Conservation (phyloP, 495 filamentous ascomycete species). For the Pyrenopolyporus hunteri region DNA sequence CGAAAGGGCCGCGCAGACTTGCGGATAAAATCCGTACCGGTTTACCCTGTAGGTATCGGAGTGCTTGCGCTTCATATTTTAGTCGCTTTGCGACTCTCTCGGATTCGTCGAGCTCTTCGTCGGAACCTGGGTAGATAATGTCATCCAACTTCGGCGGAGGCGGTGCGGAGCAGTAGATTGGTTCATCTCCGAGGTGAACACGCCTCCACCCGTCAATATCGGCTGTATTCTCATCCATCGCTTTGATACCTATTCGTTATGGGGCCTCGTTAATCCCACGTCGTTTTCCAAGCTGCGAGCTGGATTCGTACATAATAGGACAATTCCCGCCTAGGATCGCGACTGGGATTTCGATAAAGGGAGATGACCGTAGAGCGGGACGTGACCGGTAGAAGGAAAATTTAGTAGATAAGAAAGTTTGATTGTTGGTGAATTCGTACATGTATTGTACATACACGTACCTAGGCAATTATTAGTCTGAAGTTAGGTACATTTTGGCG, state of each 20-base stretch:
- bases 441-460: no score
- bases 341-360: neutral
- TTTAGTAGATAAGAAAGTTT: no score
- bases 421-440: no score
- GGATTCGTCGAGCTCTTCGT: slow-evolving; percentile 58
- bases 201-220: slow-evolving; percentile 15
- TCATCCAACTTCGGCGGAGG: slow-evolving; percentile 43
- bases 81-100: slow-evolving; percentile 53
- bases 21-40: slow-evolving; percentile 67
- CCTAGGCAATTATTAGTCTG: no score
- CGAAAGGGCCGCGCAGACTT: slow-evolving; percentile 67
- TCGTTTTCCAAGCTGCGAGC: slow-evolving; percentile 1
- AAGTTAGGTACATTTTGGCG: no score
- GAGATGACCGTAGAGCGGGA: no score
- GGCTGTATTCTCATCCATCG: slow-evolving; percentile 19
- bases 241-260: slow-evolving; percentile 3
- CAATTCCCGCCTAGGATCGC: neutral
- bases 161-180: slow-evolving; percentile 53
- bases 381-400: no score
- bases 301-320: neutral
- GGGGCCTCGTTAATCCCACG: neutral
- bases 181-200: slow-evolving; percentile 45
- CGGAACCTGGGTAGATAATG: slow-evolving; percentile 60
- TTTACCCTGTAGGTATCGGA: slow-evolving; percentile 63
- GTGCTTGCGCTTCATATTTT: slow-evolving; percentile 64